Base-by-base conservation (phyloP, 192 early-diverging fungal species). In the Powellomyces hirtus region DNA sequence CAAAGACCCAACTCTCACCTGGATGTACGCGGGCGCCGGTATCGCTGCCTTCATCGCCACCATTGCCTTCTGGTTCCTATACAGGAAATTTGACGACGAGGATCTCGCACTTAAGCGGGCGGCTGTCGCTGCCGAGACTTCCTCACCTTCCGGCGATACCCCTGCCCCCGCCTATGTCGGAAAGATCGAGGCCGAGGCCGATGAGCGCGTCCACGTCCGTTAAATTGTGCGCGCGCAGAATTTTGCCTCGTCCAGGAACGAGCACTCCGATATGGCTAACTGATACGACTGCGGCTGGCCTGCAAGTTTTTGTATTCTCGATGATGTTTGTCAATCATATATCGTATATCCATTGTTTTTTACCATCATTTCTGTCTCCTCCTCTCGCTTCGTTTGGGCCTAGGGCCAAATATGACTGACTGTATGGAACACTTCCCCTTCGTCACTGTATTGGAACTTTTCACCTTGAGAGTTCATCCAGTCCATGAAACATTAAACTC, bases 31-130 rank as follows among this genome's bases (percentile, higher is more conserved):
- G 5, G 50, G 51, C 49, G 38, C 31, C 18, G 64, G 20, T 18
- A 29, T 52, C 50, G 64, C 37, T 8, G 64, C 64, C 6, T 24
- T 37, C 64, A 26, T 66, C 37, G 16, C 33, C 33, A 26, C 33
- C n/a, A 27, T 53, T 10, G 20, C 57, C 49, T 66, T 55, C 51
- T 66, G 37, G 31, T 37, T 57, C 18, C 22, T 66, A 20, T 66
- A 56, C 53, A 30, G 64, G 10, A 22, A 31, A 0, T 66, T 56
- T 37, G 64, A 66, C 38, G 52, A 20, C 27, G 51, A 66, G 64
- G 64, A 66, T 52, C 16, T 36, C 29, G 53, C 33, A 16, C 29
- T 56, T 4, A 56, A 56, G 29, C 20, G 20, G 10, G 29, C 16
- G 10, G 53, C 53, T 27, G 31, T 27, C 2, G 31, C 24, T 3